Base-by-base conservation (phyloP, 768 basidiomycete genomes). In the Termitomyces sp. region DNA sequence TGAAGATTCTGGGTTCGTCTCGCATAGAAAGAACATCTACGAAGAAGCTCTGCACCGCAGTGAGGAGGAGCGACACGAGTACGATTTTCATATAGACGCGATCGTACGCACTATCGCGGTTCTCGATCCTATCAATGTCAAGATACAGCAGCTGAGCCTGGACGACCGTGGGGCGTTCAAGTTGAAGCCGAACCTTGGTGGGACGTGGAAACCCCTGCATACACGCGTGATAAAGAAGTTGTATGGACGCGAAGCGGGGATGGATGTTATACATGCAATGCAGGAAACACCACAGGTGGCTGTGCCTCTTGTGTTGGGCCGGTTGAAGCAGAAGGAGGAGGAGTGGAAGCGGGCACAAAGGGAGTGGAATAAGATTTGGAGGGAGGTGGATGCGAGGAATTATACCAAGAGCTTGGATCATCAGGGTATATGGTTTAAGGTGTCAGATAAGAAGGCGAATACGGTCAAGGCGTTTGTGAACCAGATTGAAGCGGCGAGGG, bases 281-380 rank as follows among this genome's bases (percentile, higher is more conserved):
- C 94, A 98, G 71, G 95, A 98, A n/a, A 81, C 86, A 6, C 96
- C 97, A 0, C 84, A 85, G 14, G 74, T 88, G 16, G 91, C 96
- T 9, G 87, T 98, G 20, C 95, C 97, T 0, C 85, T 98, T 54
- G 92, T 99, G 1, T 80, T 99, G 8, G 75, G 81, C 48, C 84
- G 97, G 6, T 75, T 99, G 58, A 97, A 97, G 75, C 88, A 90
- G 71, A 98, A 98, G 74, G 96, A 98, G 68, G 94, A 94, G 60
- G 96, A 98, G 69, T 99, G 97, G 97, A 97, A 94, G 73, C 82
- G 94, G 22, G 96, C 94, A 18, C 94, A 97, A 70, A 73, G 94
- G 53, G 97, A 97, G 73, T 99, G 97, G 97, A 98, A 98, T 75
- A 92, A 96, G 70, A 90, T 98, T 53, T 99, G 97, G 97, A 77